phyloP scores from a whole-genome alignment of 1,284 basidiomycete genomes.

The Ustilago shanxiensis region DNA sequence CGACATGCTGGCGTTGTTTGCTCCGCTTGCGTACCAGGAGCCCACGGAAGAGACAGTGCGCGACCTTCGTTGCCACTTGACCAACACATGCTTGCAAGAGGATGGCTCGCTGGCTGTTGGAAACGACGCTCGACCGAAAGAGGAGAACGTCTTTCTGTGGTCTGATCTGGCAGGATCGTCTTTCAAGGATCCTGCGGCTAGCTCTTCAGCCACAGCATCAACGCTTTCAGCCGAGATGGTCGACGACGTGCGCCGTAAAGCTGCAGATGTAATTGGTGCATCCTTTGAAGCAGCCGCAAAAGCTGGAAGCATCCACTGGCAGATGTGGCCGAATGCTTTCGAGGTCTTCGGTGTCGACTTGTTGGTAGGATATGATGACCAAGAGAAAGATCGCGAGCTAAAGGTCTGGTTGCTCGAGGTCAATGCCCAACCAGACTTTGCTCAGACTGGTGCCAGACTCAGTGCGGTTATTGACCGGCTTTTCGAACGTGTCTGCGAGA shows the following conservation, averaged over 20 bases:
- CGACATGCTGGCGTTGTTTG: constrained; percentile 87
- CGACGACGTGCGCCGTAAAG: constrained; percentile 34
- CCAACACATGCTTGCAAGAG: constrained; percentile 92
- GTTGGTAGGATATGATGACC: constrained; percentile 75
- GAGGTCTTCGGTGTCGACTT: constrained; percentile 96
- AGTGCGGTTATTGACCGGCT: constrained; percentile 83
- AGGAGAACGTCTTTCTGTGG: constrained; percentile 59
- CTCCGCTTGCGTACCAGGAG: constrained; percentile 50
- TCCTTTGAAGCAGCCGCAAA: constrained; percentile 87
- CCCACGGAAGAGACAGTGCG: constrained; percentile 53
- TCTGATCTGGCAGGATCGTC: constrained; percentile 69
- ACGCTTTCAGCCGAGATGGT: constrained; percentile 72
- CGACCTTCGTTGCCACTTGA: constrained; percentile 85
- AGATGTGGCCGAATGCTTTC: constrained; percentile 89
- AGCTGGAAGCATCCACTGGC: constrained; percentile 84
- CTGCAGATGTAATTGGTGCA: constrained; percentile 76
- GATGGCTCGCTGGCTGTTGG: constrained; percentile 51
- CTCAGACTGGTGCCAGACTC: constrained; percentile 87
- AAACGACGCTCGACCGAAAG: constrained; percentile 48
- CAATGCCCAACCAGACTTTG: constrained; percentile 96
- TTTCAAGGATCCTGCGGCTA: constrained; percentile 37
- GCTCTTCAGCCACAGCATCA: constrained; percentile 63
- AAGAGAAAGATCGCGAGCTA: constrained; percentile 63
- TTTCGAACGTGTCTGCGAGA: constrained; percentile 73
- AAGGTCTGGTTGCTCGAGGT: constrained; percentile 87